Evolutionary conservation across 352 stramenopile species (phyloP).

Genomic region (Hyaloperonospora arabidopsidis): DNA sequence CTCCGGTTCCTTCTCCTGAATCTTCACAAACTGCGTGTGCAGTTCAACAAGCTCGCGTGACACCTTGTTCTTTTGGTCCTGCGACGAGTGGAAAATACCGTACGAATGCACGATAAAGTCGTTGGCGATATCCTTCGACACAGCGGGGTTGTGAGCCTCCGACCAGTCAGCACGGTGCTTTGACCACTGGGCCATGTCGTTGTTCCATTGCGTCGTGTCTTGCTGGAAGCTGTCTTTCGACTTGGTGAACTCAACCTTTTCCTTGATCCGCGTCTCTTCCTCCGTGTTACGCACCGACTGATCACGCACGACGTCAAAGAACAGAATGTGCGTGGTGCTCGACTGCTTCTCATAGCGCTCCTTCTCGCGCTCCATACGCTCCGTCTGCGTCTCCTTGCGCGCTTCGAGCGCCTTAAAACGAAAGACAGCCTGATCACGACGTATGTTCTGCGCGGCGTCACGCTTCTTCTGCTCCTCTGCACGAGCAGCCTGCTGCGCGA

Average conservation of each 20-base stretch:
- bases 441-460: slow-evolving; percentile 61
- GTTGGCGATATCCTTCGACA: slow-evolving; percentile 84
- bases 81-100: slow-evolving; percentile 64
- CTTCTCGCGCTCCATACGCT: slow-evolving; percentile 80
- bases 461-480: slow-evolving; percentile 62
- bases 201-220: slow-evolving; percentile 85
- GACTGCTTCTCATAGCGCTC: slow-evolving; percentile 70
- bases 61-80: slow-evolving; percentile 46
- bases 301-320: slow-evolving; percentile 75
- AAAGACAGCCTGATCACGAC: slow-evolving; percentile 57
- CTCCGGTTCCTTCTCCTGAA: slow-evolving; percentile 72
- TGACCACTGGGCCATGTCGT: slow-evolving; percentile 82
- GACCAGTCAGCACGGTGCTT: slow-evolving; percentile 84
- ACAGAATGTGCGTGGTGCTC: slow-evolving; percentile 70
- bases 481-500: slow-evolving; percentile 53
- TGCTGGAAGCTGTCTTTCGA: slow-evolving; percentile 84
- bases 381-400: slow-evolving; percentile 70
- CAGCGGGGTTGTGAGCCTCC: slow-evolving; percentile 78
- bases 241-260: slow-evolving; percentile 87
- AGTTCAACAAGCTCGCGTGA: slow-evolving; percentile 66
- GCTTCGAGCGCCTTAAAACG: slow-evolving; percentile 77
- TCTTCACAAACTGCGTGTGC: slow-evolving; percentile 72
- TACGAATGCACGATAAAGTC: slow-evolving; percentile 85
- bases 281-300: slow-evolving; percentile 63
- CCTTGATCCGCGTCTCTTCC: slow-evolving; percentile 73